Evolutionary conservation across 495 filamentous ascomycete genomes (phyloP), one percentile per base, ranked within the genome.

Genomic region (Aspergillus nanangensis): DNA sequence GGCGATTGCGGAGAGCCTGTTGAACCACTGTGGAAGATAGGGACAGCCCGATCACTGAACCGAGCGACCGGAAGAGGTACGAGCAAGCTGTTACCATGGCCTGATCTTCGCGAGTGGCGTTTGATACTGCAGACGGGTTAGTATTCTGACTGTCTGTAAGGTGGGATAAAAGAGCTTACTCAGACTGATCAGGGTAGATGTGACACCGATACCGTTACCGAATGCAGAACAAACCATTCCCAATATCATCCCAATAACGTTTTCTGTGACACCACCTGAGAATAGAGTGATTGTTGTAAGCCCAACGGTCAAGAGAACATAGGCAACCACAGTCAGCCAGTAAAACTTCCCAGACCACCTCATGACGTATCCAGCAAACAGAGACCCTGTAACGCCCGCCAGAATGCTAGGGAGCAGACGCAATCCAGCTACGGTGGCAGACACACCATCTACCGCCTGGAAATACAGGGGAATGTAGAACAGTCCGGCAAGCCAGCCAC

Each of bases 401-500:
- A 80, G 9, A 35, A 90, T 86, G 39, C 71, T 73, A 0, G 89
- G 88, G 23, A 93, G 57, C 8, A 94, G 73, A 14, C 80, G 68
- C 2, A 87, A 11, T 1, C 88, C 88, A 1, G 86, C 77, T 37
- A 67, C 62, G 2, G 83, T 78, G 1, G 90, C 85, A 8, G 76
- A 78, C 22, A 85, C 69, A 5, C 77, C 81, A 35, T 84, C 67
- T 3, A 87, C 81, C 5, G 82, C 88, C 63, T 95, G 89, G 60
- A 82, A 89, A 60, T 83, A 90, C 3, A 94, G 72, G 8, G 90
- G 86, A 22, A 93, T 66, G 57, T 87, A 90, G 72, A 92, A 95
- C 0, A 87, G 46, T 4, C 70, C 59, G 0, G 77, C 73, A 48
- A 91, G 67, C 67, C 82, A 83, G 7, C 75, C 81, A 5, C 72